These are phyloP conservation scores for Hydnum rufescens DNA, from an alignment of 768 basidiomycete species.

Conservation along the genomic window DNA sequence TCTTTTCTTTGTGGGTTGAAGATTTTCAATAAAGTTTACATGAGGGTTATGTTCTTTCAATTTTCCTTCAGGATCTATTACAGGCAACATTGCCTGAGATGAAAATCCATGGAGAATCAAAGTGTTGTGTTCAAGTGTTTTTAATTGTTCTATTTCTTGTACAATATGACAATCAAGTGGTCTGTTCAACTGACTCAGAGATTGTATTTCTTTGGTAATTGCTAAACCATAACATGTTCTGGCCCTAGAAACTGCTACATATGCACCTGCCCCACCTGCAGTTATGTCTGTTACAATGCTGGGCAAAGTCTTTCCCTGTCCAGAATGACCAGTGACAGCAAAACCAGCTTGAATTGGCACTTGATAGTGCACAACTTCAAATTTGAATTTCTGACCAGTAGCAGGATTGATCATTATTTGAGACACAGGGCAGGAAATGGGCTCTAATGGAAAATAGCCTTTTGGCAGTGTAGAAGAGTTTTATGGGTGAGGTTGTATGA, in stretches of 20 bases:
- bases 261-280: slow-evolving; percentile 17
- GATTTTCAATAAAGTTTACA: not conserved
- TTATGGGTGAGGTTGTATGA: too few species aligned
- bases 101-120: not conserved
- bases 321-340: too few species aligned
- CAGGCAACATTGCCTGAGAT: not conserved
- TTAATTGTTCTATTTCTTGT: not conserved
- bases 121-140: not conserved
- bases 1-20: not conserved
- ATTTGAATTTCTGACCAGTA: not conserved
- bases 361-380: slow-evolving; percentile 16
- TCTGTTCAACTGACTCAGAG: slow-evolving; percentile 14
- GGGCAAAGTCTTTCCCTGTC: too few species aligned
- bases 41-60: not conserved
- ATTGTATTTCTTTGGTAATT: too few species aligned
- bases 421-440: slow-evolving; percentile 7
- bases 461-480: too few species aligned
- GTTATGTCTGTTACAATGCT: too few species aligned
- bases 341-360: slow-evolving; percentile 19
- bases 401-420: not conserved
- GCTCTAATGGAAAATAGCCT: slow-evolving; percentile 11
- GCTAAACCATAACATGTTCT: slow-evolving; percentile 12
- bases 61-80: not conserved
- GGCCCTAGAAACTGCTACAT: slow-evolving; percentile 18
- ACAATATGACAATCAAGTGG: not conserved